Base-by-base conservation (phyloP, 176 grass and related monocot species). In the Triticum monococcum region DNA sequence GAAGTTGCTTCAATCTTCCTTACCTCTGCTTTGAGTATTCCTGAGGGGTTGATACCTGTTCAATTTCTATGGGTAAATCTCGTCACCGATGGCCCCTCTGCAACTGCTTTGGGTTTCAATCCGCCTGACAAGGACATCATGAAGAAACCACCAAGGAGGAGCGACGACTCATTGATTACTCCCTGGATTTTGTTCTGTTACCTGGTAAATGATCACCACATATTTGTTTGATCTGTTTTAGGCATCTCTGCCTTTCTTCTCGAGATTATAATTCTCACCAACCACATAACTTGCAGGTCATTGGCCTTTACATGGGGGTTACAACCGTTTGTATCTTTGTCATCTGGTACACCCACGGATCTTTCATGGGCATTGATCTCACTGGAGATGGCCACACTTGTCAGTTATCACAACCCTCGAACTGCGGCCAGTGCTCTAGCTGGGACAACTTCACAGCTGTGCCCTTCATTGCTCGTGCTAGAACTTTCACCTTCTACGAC, bases 81-180 rank as follows among this genome's bases (percentile, higher is more conserved):
- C 2, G 97, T 99, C 54, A 99, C 97, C 4, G 97, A 96, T 80
- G 97, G 97, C 0, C 97, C 97, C 26, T 94, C 97, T 73, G 97
- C 97, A 41, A 96, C 97, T 56, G 92, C 97, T 40, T 84, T 99
- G 82, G 94, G 97, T 80, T 99, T 99, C 90, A 99, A 99, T 80
- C 94, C 94, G 54, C 94, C 94, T 68, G 92, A 99, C 64, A 96
- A 96, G 71, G 97, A 96, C 86, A 99, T 99, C 38, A 99, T 99
- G 97, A 99, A 94, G 88, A 99, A 99, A 60, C 97, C 92, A 13
- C 97, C 97, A 46, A 86, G 97, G 57, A 96, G 78, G 71, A 96
- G 92, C 3, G 89, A 93, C 36, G 97, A 96, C 79, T 94, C 97
- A 30, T 84, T 99, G 40, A 99, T 99, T 25, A 94, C 94, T 87